Evolutionary conservation across 1,284 basidiomycete species (phyloP), one percentile per base, ranked within the genome.

Genomic region (Fomitopsis palustris): DNA sequence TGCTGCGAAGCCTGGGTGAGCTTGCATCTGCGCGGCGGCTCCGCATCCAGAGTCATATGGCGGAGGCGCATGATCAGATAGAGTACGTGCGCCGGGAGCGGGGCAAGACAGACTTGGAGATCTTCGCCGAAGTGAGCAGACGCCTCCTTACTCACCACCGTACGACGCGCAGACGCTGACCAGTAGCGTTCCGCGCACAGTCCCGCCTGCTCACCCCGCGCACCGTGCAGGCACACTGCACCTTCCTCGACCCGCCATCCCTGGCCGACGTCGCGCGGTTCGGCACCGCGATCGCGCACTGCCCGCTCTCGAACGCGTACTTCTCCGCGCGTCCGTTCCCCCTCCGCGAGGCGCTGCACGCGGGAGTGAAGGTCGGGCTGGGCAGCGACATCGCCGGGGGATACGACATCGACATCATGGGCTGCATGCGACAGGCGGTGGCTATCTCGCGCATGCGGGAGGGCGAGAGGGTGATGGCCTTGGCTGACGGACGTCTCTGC

Each of bases 341-440:
- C 2, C 75, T 94, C 14, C 84, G 89, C 31, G 90, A 93, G 70
- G 90, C 91, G 1, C 75, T 94, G 21, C 72, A 81, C 41, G 73
- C 71, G 21, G 81, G 80, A 0, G 83, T 92, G 27, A 81, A 79
- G 42, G 83, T 95, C 17, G 92, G 92, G 0, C 79, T 95, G 1
- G 93, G 93, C 1, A 86, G 86, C n/a, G 93, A 95, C 66, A 77
- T 94, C 51, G 91, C 91, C 0, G 93, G 93, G 3, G 92, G 93
- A 5, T 95, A 95, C 69, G 85, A 83, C 47, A 72, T 88, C 35
- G 87, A 90, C 64, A 84, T 94, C 38, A 88, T 92, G 81, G 79
- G 75, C 52, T 78, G 83, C 19, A 95, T 94, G 93, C 79, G 93
- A 39, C 83, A 86, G 59, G 85, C 90, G 0, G 92, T 94, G 0